A percentile compares a stretch with the other conserved stretches of the same genome.
phyloP scores from a whole-genome alignment of 1,284 basidiomycete genomes.

The Puccinia polysora region DNA sequence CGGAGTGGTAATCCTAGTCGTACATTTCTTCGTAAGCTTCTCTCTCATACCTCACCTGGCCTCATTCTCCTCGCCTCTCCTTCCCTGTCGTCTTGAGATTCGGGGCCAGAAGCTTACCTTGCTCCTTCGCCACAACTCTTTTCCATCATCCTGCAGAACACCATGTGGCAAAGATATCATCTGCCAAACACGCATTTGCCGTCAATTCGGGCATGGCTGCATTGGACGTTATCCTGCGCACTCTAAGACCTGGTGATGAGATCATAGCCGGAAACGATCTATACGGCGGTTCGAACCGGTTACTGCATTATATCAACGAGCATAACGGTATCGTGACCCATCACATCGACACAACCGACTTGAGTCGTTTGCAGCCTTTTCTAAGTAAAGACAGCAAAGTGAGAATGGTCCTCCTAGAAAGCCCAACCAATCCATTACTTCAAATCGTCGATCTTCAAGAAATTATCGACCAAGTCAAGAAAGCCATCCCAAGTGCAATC shows the following conservation, averaged over 20 bases:
- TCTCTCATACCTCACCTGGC: too few relatives aligned
- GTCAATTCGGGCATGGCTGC: slow-evolving; percentile 98
- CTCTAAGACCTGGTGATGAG: slow-evolving; percentile 89
- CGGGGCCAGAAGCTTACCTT: neutral
- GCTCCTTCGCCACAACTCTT: neutral
- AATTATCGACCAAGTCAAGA: slow-evolving; percentile 75
- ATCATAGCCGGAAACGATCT: slow-evolving; percentile 92
- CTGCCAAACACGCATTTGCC: slow-evolving; percentile 77
- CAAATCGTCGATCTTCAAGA: slow-evolving; percentile 86
- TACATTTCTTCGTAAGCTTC: slow-evolving; percentile 73
- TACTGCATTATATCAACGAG: slow-evolving; percentile 74
- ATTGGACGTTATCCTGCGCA: slow-evolving; percentile 85
- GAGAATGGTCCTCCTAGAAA: slow-evolving; percentile 90
- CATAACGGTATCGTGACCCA: slow-evolving; percentile 85
- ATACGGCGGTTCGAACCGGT: slow-evolving; percentile 95
- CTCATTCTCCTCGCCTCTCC: neutral
- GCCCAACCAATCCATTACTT: slow-evolving; percentile 92
- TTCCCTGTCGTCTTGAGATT: neutral
- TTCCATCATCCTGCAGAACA: slow-evolving; percentile 63
- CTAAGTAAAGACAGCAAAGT: slow-evolving; percentile 65
- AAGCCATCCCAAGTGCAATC: slow-evolving; percentile 69
- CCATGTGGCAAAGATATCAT: slow-evolving; percentile 89
- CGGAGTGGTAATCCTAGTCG: slow-evolving; percentile 95
- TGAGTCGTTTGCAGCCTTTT: slow-evolving; percentile 62
- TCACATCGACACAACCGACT: slow-evolving; percentile 87